A percentile compares a stretch with the other conserved stretches of the same genome.
These are phyloP conservation scores for Mortierella polycephala DNA, from an alignment of 371 early-diverging fungal genomes.

Conservation along the genomic window DNA sequence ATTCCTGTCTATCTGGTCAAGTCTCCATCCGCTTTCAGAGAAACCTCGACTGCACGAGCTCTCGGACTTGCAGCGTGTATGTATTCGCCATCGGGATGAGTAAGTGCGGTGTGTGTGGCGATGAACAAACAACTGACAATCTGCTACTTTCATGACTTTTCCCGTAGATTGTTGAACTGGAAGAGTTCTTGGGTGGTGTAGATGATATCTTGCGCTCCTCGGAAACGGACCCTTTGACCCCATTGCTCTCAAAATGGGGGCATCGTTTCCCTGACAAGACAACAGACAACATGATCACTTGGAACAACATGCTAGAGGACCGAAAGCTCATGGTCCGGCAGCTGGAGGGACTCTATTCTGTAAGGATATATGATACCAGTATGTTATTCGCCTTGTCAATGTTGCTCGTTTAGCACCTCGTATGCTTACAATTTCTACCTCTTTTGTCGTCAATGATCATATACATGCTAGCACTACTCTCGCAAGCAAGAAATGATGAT, in stretches of 20 bases:
- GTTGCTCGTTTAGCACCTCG: background rate
- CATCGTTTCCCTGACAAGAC: slow-evolving; percentile 37
- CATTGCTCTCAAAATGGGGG: slow-evolving; percentile 37
- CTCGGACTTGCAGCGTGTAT: slow-evolving; percentile 64
- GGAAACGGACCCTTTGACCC: slow-evolving; percentile 6
- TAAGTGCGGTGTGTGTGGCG: background rate
- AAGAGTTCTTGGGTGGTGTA: slow-evolving; percentile 63
- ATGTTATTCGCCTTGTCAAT: background rate
- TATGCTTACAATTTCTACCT: background rate
- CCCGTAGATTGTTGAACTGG: slow-evolving; percentile 67
- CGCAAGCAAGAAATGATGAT: slow-evolving; percentile 20
- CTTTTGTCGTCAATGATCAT: background rate
- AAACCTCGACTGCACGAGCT: slow-evolving; percentile 61
- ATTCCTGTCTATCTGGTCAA: slow-evolving; percentile 64
- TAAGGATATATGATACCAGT: background rate
- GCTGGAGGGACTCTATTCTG: slow-evolving; percentile 25
- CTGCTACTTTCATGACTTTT: background rate
- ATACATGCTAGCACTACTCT: slow-evolving; percentile 14
- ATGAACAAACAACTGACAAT: background rate
- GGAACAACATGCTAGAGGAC: slow-evolving; percentile 47
- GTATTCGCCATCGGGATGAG: background rate
- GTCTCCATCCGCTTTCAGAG: slow-evolving; percentile 64
- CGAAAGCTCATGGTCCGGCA: slow-evolving; percentile 44
- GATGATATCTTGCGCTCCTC: slow-evolving; percentile 51
- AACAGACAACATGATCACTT: slow-evolving; percentile 38